Evolutionary conservation across 768 basidiomycete genomes (phyloP).

Genomic region (Clathrus columnatus): DNA sequence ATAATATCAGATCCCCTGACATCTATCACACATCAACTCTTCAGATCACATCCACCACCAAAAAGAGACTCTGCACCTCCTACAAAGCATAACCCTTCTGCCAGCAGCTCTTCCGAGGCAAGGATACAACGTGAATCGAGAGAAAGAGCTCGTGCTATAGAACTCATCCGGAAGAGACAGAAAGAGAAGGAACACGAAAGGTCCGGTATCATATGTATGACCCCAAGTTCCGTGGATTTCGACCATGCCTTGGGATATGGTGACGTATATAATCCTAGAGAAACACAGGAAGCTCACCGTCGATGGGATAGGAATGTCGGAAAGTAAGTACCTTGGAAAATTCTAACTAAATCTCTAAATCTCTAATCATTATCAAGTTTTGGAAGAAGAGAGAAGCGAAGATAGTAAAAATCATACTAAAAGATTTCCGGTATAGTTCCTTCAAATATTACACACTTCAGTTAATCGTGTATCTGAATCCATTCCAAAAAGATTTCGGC

Average conservation of each 20-base stretch:
- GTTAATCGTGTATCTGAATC: too few relatives aligned
- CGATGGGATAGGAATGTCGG: constrained; percentile 29
- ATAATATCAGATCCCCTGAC: constrained; percentile 63
- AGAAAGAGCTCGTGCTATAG: constrained; percentile 68
- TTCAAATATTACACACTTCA: too few relatives aligned
- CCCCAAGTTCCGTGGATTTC: constrained; percentile 60
- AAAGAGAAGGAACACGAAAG: constrained; percentile 32
- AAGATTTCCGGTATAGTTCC: too few relatives aligned
- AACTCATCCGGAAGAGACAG: constrained; percentile 57
- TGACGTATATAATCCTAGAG: constrained; percentile 61
- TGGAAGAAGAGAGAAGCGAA: background rate
- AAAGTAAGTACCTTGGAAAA: background rate
- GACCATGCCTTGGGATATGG: constrained; percentile 39
- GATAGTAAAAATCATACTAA: background rate
- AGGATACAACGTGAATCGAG: constrained; percentile 65
- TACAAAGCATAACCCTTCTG: constrained; percentile 7
- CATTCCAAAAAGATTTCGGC: too few relatives aligned
- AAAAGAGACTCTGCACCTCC: background rate
- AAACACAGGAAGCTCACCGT: constrained; percentile 61
- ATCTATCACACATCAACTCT: constrained; percentile 59
- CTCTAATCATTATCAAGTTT: background rate
- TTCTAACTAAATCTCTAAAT: background rate
- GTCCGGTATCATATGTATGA: constrained; percentile 25
- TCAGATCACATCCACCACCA: constrained; percentile 26
- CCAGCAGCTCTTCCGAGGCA: constrained; percentile 39